Evolutionary conservation across 2,329 filamentous ascomycete species (phyloP).

Genomic region (Fusarium sp.): DNA sequence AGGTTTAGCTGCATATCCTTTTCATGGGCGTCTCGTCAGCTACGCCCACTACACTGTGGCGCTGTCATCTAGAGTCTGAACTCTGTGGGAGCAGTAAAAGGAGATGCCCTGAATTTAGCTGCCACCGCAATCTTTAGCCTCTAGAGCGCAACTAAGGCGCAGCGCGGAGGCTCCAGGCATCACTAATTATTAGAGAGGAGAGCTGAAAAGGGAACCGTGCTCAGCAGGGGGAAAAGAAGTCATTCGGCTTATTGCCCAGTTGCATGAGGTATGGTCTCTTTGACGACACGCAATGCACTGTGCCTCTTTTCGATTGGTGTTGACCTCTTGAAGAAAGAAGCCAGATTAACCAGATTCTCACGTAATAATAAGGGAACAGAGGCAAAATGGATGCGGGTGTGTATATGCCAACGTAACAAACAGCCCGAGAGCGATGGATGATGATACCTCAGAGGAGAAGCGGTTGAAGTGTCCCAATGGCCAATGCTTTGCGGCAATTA

Average conservation of each 20-base stretch:
- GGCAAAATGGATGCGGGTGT: slow-evolving; percentile 24
- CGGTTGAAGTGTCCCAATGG: not conserved
- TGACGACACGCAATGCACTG: slow-evolving; percentile 11
- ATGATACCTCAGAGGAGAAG: slow-evolving; percentile 9
- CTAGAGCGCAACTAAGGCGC: slow-evolving; percentile 25
- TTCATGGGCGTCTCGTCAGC: slow-evolving; percentile 31
- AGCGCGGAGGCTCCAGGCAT: slow-evolving; percentile 7
- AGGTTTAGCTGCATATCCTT: slow-evolving; percentile 34
- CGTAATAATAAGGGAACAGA: slow-evolving; percentile 20
- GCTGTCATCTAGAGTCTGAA: slow-evolving; percentile 21
- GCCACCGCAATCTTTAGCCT: slow-evolving; percentile 42
- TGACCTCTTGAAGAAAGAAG: slow-evolving; percentile 1
- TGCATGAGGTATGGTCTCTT: slow-evolving; percentile 13
- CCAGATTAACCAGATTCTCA: slow-evolving; percentile 33
- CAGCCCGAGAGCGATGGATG: not conserved
- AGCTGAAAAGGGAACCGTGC: slow-evolving; percentile 19
- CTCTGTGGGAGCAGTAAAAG: slow-evolving; percentile 18
- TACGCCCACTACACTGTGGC: slow-evolving; percentile 31
- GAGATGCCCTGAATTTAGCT: slow-evolving; percentile 36
- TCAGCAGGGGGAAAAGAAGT: not conserved
- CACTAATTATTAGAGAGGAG: slow-evolving; percentile 1
- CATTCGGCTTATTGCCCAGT: not conserved
- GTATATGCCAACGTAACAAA: slow-evolving; percentile 12
- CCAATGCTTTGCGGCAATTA: slow-evolving; percentile 15
- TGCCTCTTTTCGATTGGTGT: slow-evolving; percentile 13